phyloP scores from a whole-genome alignment of 306 rosid species.

The Rubus parviflorus region DNA sequence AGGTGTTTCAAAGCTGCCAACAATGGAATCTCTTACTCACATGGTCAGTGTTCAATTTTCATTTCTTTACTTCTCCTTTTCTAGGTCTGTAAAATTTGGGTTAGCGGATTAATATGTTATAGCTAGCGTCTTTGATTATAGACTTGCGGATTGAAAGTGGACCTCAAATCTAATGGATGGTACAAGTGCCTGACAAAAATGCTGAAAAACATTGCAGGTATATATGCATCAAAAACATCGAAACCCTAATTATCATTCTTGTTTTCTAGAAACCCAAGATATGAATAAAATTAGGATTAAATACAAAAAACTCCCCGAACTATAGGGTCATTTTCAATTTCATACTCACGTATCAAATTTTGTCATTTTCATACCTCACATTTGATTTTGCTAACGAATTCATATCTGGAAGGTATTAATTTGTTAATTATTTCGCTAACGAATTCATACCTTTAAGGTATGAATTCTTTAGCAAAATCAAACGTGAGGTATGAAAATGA shows the following conservation, averaged over 20 bases:
- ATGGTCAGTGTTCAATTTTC: neutral
- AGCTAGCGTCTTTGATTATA: neutral
- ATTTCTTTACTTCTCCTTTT: neutral
- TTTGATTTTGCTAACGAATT: too few relatives aligned
- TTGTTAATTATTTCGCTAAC: too few relatives aligned
- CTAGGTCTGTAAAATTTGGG: neutral
- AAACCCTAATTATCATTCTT: neutral
- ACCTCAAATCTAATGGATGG: slow-evolving; percentile 3
- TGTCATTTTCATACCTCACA: too few relatives aligned
- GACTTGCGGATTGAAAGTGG: slow-evolving; percentile 15
- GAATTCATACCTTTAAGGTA: too few relatives aligned
- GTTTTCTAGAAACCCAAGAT: too few relatives aligned
- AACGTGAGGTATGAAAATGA: too few relatives aligned
- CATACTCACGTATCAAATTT: too few relatives aligned
- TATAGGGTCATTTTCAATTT: too few relatives aligned
- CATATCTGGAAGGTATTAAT: too few relatives aligned
- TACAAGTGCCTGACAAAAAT: slow-evolving; percentile 10
- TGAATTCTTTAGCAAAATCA: too few relatives aligned
- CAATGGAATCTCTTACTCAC: neutral
- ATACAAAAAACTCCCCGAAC: too few relatives aligned
- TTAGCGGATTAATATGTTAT: neutral
- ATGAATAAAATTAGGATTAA: too few relatives aligned
- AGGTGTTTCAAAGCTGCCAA: neutral
- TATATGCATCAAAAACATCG: neutral
- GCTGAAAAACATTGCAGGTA: slow-evolving; percentile 8